Evolutionary conservation across 345 rosid species (phyloP).

Genomic region (Syzygium aqueum): DNA sequence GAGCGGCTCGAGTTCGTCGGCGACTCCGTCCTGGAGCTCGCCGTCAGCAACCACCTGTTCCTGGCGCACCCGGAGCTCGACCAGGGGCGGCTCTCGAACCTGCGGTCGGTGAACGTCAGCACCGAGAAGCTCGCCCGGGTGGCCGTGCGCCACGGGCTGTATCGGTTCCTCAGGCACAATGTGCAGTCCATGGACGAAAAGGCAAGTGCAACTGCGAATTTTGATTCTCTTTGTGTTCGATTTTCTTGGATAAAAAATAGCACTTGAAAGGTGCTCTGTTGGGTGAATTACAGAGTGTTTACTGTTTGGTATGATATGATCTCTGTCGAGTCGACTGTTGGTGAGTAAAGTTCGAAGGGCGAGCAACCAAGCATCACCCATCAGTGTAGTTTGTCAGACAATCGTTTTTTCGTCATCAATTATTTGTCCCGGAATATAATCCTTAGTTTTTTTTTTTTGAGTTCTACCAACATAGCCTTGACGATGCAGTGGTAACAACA

Average conservation of each 20-base stretch:
- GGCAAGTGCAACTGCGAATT: constrained; percentile 9
- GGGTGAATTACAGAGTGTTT: not conserved
- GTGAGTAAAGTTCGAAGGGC: not conserved
- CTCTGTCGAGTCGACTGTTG: not conserved
- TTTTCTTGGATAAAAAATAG: not conserved
- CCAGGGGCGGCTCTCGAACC: constrained; percentile 37
- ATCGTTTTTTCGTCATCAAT: not conserved
- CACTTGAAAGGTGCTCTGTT: not conserved
- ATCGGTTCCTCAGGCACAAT: constrained; percentile 32
- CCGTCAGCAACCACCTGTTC: constrained; percentile 37
- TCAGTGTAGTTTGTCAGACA: not conserved
- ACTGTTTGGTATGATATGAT: not conserved
- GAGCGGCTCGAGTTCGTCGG: constrained; percentile 81
- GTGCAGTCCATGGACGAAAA: constrained; percentile 32
- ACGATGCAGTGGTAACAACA: not conserved
- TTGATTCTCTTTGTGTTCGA: not conserved
- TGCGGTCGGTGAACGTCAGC: constrained; percentile 60
- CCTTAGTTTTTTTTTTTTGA: not conserved
- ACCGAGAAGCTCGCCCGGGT: constrained; percentile 86
- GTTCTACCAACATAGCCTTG: not conserved
- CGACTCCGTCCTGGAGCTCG: constrained; percentile 50
- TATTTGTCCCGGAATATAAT: not conserved
- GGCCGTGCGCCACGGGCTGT: constrained; percentile 42
- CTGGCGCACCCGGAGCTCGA: constrained; percentile 41
- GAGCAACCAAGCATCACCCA: not conserved